Conservation (phyloP, 495 filamentous ascomycete species). For the Glarea lozoyensis region DNA sequence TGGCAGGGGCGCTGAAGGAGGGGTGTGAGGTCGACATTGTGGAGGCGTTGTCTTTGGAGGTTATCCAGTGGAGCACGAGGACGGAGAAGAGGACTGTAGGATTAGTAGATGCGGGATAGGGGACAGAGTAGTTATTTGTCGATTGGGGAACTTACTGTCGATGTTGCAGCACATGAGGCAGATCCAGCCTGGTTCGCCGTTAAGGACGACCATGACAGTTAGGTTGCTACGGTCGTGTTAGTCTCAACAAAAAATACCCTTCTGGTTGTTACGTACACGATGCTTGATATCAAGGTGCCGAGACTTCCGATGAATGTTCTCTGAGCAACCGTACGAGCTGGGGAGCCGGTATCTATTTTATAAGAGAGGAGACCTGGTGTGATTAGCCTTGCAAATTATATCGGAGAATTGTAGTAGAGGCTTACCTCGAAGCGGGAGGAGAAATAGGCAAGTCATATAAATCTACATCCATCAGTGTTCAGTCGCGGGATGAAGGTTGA, state of each 20-base stretch:
- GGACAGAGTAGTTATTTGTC: not conserved
- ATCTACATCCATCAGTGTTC: constrained; percentile 23
- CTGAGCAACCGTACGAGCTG: constrained; percentile 30
- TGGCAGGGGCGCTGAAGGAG: not conserved
- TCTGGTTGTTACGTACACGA: constrained; percentile 28
- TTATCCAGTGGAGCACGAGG: constrained; percentile 45
- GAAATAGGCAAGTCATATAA: constrained; percentile 42
- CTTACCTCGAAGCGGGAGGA: constrained; percentile 38
- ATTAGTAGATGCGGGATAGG: not conserved
- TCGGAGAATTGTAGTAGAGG: constrained; percentile 26
- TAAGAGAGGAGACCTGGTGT: constrained; percentile 24
- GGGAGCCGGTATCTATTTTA: constrained; percentile 12
- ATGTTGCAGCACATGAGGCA: constrained; percentile 49
- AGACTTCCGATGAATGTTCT: constrained; percentile 41
- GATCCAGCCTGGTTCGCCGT: constrained; percentile 47
- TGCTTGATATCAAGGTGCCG: constrained; percentile 36
- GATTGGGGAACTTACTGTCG: constrained; percentile 30
- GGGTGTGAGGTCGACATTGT: constrained; percentile 2
- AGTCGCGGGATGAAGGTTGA: constrained; percentile 1
- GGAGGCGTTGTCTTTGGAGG: constrained; percentile 32
- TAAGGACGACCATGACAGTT: constrained; percentile 36
- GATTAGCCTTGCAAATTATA: constrained; percentile 28
- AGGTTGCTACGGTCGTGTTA: constrained; percentile 32
- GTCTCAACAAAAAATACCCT: not conserved
- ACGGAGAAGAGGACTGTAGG: constrained; percentile 40